These are phyloP conservation scores for Candida namnaoensis DNA, from an alignment of 805 yeast species.

Conservation along the genomic window DNA sequence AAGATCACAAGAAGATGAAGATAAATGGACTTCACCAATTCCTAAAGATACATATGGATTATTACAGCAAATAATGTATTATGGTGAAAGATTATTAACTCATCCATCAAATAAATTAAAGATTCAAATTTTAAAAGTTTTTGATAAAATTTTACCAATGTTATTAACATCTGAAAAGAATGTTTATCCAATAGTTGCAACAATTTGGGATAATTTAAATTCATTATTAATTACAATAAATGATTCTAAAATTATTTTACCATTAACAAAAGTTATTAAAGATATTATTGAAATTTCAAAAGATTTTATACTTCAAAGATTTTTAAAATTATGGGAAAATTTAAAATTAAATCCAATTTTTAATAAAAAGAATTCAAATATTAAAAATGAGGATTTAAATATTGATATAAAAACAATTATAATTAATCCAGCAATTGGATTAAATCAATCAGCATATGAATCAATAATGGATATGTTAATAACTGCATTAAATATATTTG, in stretches of 20 bases:
- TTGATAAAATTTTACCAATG: constrained; percentile 36
- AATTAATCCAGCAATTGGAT: too few relatives aligned
- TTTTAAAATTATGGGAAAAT: constrained; percentile 35
- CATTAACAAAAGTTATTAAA: constrained; percentile 19
- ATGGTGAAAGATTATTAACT: constrained; percentile 62
- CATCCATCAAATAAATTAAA: constrained; percentile 55
- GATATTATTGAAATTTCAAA: constrained; percentile 28
- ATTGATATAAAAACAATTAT: too few relatives aligned
- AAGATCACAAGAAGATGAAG: constrained; percentile 13
- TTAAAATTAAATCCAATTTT: constrained; percentile 2
- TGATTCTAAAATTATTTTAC: constrained; percentile 21
- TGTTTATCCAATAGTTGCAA: constrained; percentile 42
- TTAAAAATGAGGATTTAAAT: too few relatives aligned
- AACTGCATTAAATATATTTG: constrained; percentile 9
- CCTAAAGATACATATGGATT: constrained; percentile 52
- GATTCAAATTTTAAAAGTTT: constrained; percentile 45
- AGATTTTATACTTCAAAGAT: constrained; percentile 36
- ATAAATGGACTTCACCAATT: constrained; percentile 61
- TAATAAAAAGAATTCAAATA: too few relatives aligned
- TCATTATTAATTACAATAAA: constrained; percentile 3
- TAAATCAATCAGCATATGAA: background rate
- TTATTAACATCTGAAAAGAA: constrained; percentile 39
- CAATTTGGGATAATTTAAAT: constrained; percentile 36
- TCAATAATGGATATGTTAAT: constrained; percentile 12
- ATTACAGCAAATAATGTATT: constrained; percentile 51